Evolutionary conservation across 768 basidiomycete genomes (phyloP).

Genomic region (Podaxis sp.): DNA sequence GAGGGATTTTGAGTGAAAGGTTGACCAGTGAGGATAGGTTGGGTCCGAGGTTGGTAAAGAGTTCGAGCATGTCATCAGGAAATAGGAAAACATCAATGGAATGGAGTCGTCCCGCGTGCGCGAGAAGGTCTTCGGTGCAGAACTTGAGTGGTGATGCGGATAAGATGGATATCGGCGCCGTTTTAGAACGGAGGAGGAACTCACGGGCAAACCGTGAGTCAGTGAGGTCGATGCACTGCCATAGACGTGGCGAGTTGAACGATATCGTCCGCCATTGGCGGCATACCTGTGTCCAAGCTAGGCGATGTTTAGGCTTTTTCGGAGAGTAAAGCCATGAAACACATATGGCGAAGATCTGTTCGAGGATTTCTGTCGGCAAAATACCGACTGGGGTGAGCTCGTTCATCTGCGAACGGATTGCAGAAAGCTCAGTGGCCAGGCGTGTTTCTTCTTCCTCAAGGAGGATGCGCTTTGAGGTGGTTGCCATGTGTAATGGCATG

Average conservation of each 20-base stretch:
- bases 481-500: neutral
- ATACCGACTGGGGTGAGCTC: slow-evolving; percentile 23
- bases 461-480: slow-evolving; percentile 9
- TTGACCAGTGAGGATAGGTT: slow-evolving; percentile 22
- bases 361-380: slow-evolving; percentile 37
- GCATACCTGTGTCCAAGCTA: slow-evolving; percentile 40
- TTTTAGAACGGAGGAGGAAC: slow-evolving; percentile 30
- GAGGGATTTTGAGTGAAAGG: slow-evolving; percentile 32
- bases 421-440: slow-evolving; percentile 23
- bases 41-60: slow-evolving; percentile 25
- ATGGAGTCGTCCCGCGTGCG: slow-evolving; percentile 25
- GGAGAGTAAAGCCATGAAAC: slow-evolving; percentile 29
- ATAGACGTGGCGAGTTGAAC: slow-evolving; percentile 31
- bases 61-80: slow-evolving; percentile 26
- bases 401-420: slow-evolving; percentile 23
- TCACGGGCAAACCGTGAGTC: slow-evolving; percentile 27
- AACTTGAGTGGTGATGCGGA: slow-evolving; percentile 24
- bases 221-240: slow-evolving; percentile 35
- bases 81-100: slow-evolving; percentile 33
- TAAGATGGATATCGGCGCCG: slow-evolving; percentile 31
- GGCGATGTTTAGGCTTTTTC: slow-evolving; percentile 23
- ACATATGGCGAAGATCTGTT: slow-evolving; percentile 34
- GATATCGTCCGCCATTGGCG: slow-evolving; percentile 31
- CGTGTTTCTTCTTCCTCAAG: slow-evolving; percentile 24
- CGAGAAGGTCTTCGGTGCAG: slow-evolving; percentile 21